phyloP scores from a whole-genome alignment of 495 filamentous ascomycete genomes.

The Penicillium goetzii region DNA sequence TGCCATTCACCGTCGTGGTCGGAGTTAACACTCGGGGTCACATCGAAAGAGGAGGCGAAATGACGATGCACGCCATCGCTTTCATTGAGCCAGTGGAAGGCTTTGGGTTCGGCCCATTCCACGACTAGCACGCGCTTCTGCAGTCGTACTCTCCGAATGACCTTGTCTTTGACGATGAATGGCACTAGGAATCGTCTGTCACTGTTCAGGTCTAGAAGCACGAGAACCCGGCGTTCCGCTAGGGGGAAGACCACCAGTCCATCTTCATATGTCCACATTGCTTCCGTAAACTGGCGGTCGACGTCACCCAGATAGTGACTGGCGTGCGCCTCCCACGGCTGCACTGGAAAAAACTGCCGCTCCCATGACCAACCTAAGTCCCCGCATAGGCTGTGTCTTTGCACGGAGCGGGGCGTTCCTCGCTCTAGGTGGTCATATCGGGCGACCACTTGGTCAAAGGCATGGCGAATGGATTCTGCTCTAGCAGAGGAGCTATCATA shows the following conservation, averaged over 20 bases:
- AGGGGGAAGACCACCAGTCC: slow-evolving; percentile 62
- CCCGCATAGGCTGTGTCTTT: slow-evolving; percentile 48
- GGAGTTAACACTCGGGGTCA: slow-evolving; percentile 26
- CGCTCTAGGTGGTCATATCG: slow-evolving; percentile 59
- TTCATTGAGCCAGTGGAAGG: slow-evolving; percentile 63
- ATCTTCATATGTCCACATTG: slow-evolving; percentile 64
- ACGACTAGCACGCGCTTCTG: slow-evolving; percentile 59
- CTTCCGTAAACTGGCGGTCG: slow-evolving; percentile 56
- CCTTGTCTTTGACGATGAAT: slow-evolving; percentile 56
- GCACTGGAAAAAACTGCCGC: slow-evolving; percentile 52
- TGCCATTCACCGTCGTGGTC: slow-evolving; percentile 41
- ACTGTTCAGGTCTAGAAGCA: slow-evolving; percentile 58
- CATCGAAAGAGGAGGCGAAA: slow-evolving; percentile 65
- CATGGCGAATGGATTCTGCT: slow-evolving; percentile 39
- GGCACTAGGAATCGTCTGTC: slow-evolving; percentile 52
- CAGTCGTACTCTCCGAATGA: slow-evolving; percentile 62
- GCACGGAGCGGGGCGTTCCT: slow-evolving; percentile 52
- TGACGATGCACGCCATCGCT: slow-evolving; percentile 63
- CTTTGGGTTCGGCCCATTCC: slow-evolving; percentile 66
- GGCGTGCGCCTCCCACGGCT: slow-evolving; percentile 60
- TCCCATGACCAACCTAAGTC: slow-evolving; percentile 41
- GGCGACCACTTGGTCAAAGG: slow-evolving; percentile 58
- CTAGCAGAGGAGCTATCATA: slow-evolving; percentile 4
- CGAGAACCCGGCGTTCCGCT: slow-evolving; percentile 44
- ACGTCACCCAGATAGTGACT: slow-evolving; percentile 42